These are phyloP conservation scores for Nothopassalora personata DNA, from an alignment of 2,329 filamentous ascomycete species.

Conservation along the genomic window DNA sequence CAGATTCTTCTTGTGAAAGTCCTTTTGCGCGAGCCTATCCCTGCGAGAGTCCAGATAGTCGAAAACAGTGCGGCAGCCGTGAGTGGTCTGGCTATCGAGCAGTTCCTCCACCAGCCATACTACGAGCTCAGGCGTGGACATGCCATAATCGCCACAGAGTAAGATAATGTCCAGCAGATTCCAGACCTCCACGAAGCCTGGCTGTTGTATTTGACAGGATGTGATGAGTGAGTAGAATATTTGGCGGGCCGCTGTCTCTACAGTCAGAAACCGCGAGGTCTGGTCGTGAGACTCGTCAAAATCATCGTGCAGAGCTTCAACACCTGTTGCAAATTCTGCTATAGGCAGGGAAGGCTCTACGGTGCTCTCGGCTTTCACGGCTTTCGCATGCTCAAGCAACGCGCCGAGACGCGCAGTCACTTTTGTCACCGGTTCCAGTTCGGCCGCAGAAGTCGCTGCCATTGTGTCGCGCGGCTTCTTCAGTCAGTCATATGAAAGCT, in stretches of 20 bases:
- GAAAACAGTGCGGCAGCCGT: conserved; percentile 85
- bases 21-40: conserved; percentile 74
- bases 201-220: conserved; percentile 67
- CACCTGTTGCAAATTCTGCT: conserved; percentile 33
- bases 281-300: conserved; percentile 26
- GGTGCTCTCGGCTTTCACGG: conserved; percentile 36
- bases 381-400: conserved; percentile 39
- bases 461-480: conserved; percentile 11
- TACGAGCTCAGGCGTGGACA: conserved; percentile 71
- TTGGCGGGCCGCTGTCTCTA: conserved; percentile 78
- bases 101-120: conserved; percentile 93
- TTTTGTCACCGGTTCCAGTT: conserved; percentile 25
- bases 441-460: conserved; percentile 24
- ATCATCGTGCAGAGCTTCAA: conserved; percentile 25
- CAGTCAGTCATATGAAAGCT: neutral
- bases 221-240: conserved; percentile 58
- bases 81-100: conserved; percentile 90
- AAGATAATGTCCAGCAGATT: conserved; percentile 90
- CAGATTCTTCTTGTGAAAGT: conserved; percentile 77
- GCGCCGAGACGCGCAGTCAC: conserved; percentile 31
- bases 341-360: conserved; percentile 44
- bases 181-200: conserved; percentile 80
- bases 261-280: conserved; percentile 49
- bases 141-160: conserved; percentile 61
- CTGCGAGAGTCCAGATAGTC: conserved; percentile 91